Evolutionary conservation across 2,329 filamentous ascomycete species (phyloP).

Genomic region (Botrytis byssoidea): DNA sequence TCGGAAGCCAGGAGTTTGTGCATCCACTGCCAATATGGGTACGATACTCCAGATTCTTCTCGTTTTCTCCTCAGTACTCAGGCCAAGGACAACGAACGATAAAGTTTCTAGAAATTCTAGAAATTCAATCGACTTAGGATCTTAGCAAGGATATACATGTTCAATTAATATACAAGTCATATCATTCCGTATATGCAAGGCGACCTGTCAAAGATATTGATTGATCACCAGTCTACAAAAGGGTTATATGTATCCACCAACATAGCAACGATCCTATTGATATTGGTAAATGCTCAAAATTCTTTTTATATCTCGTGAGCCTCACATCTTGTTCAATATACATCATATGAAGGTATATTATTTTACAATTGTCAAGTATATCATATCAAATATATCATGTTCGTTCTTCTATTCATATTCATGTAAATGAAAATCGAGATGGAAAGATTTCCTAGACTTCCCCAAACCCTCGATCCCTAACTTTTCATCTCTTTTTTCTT

Average conservation of each 20-base stretch:
- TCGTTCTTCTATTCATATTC: neutral
- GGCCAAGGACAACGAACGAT: neutral
- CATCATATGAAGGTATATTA: neutral
- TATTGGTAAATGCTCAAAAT: neutral
- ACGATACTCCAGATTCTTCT: neutral
- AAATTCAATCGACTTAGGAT: neutral
- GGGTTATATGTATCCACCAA: neutral
- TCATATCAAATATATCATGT: neutral
- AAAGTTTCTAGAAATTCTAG: neutral
- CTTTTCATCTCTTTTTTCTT: constrained; percentile 1
- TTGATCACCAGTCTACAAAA: neutral
- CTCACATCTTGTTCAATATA: neutral
- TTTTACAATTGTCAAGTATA: neutral
- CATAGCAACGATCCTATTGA: neutral
- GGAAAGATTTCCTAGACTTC: neutral
- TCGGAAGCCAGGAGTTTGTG: neutral
- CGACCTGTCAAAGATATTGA: neutral
- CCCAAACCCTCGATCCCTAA: neutral
- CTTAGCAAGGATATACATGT: neutral
- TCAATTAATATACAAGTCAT: neutral
- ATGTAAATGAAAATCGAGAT: neutral
- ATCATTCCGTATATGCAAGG: neutral
- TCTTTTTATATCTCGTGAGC: neutral
- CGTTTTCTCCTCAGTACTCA: neutral
- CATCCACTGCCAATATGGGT: neutral